Conservation (phyloP, 2,329 filamentous ascomycete species). For the Aaosphaeria pasadenensis region DNA sequence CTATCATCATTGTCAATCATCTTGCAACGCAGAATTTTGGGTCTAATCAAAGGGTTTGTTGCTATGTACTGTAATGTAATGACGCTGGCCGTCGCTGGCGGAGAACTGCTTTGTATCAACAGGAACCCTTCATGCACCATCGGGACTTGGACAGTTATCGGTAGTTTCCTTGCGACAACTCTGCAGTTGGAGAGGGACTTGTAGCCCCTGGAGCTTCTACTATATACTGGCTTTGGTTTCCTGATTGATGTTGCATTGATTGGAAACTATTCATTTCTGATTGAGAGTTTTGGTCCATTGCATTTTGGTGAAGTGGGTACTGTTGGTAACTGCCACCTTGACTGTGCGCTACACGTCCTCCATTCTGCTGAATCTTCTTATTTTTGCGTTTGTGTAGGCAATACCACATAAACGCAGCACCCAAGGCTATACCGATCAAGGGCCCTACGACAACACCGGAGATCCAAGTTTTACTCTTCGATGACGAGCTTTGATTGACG, state of each 20-base stretch:
- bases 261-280: conserved; percentile 3
- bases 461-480: conserved; percentile 25
- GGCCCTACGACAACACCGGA: conserved; percentile 24
- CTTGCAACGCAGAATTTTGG: no score
- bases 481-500: conserved; percentile 1
- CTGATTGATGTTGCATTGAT: conserved; percentile 1
- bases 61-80: no score
- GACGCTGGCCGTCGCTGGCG: no score
- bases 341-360: neutral
- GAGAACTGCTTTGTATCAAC: neutral
- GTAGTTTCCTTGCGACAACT: conserved; percentile 12
- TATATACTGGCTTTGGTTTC: conserved; percentile 1
- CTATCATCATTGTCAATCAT: no score
- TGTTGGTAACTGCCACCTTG: conserved; percentile 1
- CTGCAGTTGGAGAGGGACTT: conserved; percentile 1
- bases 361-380: conserved; percentile 1
- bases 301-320: conserved; percentile 2
- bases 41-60: no score
- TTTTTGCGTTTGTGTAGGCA: conserved; percentile 17
- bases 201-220: conserved; percentile 1
- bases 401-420: conserved; percentile 13
- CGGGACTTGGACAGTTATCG: neutral
- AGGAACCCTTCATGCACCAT: neutral
- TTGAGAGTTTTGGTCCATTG: conserved; percentile 4
- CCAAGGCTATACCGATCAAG: conserved; percentile 16